phyloP scores from a whole-genome alignment of 2,329 filamentous ascomycete genomes.

The Botrytis paeoniae region DNA sequence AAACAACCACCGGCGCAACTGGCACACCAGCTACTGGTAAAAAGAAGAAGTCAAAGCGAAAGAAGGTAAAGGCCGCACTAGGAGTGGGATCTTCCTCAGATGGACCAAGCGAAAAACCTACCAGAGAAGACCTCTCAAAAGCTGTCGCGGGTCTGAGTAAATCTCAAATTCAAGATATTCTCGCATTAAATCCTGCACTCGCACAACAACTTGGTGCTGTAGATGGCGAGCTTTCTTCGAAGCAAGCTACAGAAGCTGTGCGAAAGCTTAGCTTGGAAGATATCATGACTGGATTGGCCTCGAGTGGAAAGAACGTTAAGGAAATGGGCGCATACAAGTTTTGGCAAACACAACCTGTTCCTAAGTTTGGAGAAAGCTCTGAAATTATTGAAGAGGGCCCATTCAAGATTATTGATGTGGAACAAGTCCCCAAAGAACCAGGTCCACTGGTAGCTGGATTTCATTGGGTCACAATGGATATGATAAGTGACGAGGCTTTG shows the following conservation, averaged over 20 bases:
- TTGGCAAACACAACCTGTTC: constrained; percentile 96
- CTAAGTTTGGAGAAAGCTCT: constrained; percentile 67
- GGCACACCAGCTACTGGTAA: constrained; percentile 39
- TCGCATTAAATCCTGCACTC: constrained; percentile 70
- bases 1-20: constrained; percentile 29
- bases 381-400: constrained; percentile 70
- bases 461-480: constrained; percentile 90
- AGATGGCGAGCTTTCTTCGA: constrained; percentile 37
- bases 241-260: constrained; percentile 51
- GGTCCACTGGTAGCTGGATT: constrained; percentile 76
- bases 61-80: constrained; percentile 51
- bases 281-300: constrained; percentile 70
- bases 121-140: constrained; percentile 48
- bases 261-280: constrained; percentile 66
- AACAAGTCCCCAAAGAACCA: constrained; percentile 75
- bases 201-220: constrained; percentile 53
- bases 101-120: constrained; percentile 35
- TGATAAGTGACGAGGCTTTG: constrained; percentile 73
- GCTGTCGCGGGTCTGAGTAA: constrained; percentile 48
- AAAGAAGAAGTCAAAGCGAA: constrained; percentile 65
- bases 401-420: constrained; percentile 74
- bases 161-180: constrained; percentile 61
- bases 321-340: constrained; percentile 98
- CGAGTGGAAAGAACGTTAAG: constrained; percentile 84
- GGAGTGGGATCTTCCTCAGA: constrained; percentile 30